A percentile compares a stretch with the other conserved stretches of the same genome.
Evolutionary conservation across 2,329 filamentous ascomycete genomes (phyloP).

Genomic region (Phialophora expanda): DNA sequence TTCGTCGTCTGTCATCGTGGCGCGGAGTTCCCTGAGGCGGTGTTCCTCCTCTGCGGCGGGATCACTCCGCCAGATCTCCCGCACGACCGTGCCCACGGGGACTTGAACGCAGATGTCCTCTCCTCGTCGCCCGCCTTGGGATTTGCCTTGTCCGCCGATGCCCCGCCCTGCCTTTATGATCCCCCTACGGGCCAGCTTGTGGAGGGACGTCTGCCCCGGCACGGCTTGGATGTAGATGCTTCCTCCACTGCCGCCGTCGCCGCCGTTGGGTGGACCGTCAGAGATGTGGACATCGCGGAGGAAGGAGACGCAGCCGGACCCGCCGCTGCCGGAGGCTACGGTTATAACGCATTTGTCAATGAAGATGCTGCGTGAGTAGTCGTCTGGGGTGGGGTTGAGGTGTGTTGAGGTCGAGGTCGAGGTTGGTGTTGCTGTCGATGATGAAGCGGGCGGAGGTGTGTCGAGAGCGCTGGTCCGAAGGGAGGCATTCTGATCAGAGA

Average conservation of each 20-base stretch:
- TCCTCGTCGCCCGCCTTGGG: slow-evolving; percentile 71
- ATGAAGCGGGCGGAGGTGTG: slow-evolving; percentile 26
- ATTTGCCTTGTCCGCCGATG: slow-evolving; percentile 55
- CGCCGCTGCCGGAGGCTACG: slow-evolving; percentile 78
- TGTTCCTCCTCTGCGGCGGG: slow-evolving; percentile 72
- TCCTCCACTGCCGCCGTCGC: slow-evolving; percentile 89
- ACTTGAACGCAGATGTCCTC: slow-evolving; percentile 88
- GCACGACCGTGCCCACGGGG: slow-evolving; percentile 87
- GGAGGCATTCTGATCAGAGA: slow-evolving; percentile 36
- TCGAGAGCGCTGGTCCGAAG: slow-evolving; percentile 26
- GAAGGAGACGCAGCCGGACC: slow-evolving; percentile 93
- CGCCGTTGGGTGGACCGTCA: slow-evolving; percentile 90
- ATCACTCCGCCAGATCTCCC: slow-evolving; percentile 79
- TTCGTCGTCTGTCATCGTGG: slow-evolving; percentile 48
- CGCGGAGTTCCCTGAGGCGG: slow-evolving; percentile 40
- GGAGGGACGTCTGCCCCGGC: slow-evolving; percentile 85
- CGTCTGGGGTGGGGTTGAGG: slow-evolving; percentile 80
- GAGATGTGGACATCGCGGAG: slow-evolving; percentile 86
- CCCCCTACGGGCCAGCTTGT: slow-evolving; percentile 82
- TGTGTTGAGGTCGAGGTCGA: slow-evolving; percentile 48
- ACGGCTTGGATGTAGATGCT: slow-evolving; percentile 94
- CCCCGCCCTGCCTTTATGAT: slow-evolving; percentile 58
- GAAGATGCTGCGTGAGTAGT: slow-evolving; percentile 83
- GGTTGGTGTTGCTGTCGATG: background rate
- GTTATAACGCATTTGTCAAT: slow-evolving; percentile 82